Base-by-base conservation (phyloP, 148 eudicot species). In the Rhododendron ovatum region DNA sequence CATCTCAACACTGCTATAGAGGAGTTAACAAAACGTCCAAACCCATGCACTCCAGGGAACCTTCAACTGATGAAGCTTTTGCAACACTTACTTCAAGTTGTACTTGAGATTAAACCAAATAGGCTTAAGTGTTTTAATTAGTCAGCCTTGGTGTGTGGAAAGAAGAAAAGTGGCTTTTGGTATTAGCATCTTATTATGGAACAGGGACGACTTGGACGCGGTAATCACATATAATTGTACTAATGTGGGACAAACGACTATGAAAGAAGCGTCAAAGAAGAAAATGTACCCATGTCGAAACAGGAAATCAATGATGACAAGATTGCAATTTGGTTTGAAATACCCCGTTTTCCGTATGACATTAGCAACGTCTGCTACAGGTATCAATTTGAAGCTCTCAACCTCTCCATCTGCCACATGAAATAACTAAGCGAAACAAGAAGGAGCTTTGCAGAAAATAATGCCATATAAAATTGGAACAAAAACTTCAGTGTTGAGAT, bases 231-330 rank as follows among this genome's bases (percentile, higher is more conserved):
- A 20, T 14, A 30, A 13, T 30, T 33, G 76, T 71, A 71, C 41
- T 9, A 33, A 71, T 1, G 8, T 5, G 20, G 76, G 76, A 53
- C 28, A 33, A 82, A 15, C 24, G 24, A 20, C 47, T 17, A 78
- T 26, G 80, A n/a, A 55, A 24, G 17, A 63, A 30, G 5, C 12
- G 26, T 18, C 41, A 15, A 50, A 48, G 61, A 20, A 78, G 85
- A 81, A 79, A 22, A 57, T 90, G 73, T 95, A 96, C 99, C 99
- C 99, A 63, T 96, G 99, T 43, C 99, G 95, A 88, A 94, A 89
- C 83, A 96, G 94, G 92, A 95, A 95, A 92, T 96, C 99, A n/a
- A 95, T 96, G 83, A 95, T 92, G 88, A 95, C 99, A 87, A 96
- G 93, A 51, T 93, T 89, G 90, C 99, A 96, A 87, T 96, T 95